Base-by-base conservation (phyloP, 805 yeast genomes). In the Schizosaccharomyces osmophilus region DNA sequence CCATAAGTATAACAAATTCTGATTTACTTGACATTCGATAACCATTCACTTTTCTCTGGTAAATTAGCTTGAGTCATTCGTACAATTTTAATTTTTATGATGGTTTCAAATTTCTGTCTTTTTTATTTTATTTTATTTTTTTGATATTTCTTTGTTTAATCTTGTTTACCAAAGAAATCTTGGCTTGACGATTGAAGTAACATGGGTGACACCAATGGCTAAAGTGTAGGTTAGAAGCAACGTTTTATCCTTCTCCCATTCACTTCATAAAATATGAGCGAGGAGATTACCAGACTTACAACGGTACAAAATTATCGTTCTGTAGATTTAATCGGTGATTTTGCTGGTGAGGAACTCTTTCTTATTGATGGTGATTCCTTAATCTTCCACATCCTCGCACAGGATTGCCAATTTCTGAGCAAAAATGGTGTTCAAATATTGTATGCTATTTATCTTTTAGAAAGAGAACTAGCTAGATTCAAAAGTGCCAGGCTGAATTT, bases 401-500 rank as follows among this genome's bases (percentile, higher is more conserved):
- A 51, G 6, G 57, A 51, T 29, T 51, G 36, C 26, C 57, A 51
- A 22, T 51, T 51, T 51, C 24, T 51, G 3, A 36, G 36, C 31
- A 51, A 51, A 29, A 51, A 51, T 51, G 57, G 57, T 15, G 57
- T 51, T 51, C 57, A 51, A 51, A 51, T 51, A 19, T 51, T 51
- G 32, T 29, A 51, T 26, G 57, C 36, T 51, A 51, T 51, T 26
- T 51, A 51, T 29, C 31, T 22, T 8, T 24, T 51, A 17, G 57
- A 51, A 29, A 51, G 22, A 29, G 57, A 51, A 29, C 36, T 51
- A 6, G 57, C 57, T 11, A 22, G n/a, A 17, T 51, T 51, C 22
- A 51, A 51, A 29, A 22, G 36, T 22, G 57, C 57, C 26, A 22
- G 57, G 6, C 36, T 51, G 15, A 51, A 51, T 29, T 51, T 24